Evolutionary conservation across 1,284 basidiomycete species (phyloP).

Genomic region (Rhodotorula sp.): DNA sequence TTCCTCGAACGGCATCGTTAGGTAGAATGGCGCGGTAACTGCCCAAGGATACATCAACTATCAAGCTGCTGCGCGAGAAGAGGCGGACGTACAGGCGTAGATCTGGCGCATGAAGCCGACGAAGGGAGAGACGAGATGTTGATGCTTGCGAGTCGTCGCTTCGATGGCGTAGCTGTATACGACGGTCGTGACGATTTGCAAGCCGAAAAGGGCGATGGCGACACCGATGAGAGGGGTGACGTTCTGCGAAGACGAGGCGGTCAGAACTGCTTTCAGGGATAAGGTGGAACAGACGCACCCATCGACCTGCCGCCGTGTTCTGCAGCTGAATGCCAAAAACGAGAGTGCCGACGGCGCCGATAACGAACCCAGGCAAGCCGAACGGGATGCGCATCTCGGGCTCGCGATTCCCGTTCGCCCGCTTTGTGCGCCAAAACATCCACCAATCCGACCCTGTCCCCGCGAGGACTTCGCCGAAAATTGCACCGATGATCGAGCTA

Average conservation of each 20-base stretch:
- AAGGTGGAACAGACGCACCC: constrained; percentile 5
- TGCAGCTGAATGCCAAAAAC: constrained; percentile 32
- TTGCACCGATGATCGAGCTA: constrained; percentile 14
- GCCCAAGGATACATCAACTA: background rate
- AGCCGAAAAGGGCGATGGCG: constrained; percentile 24
- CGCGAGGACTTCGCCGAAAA: constrained; percentile 33
- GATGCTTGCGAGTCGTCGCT: constrained; percentile 8
- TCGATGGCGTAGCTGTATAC: constrained; percentile 29
- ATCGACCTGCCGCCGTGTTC: constrained; percentile 17
- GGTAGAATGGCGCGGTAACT: constrained; percentile 35
- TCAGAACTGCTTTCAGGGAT: too few species aligned
- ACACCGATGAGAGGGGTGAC: constrained; percentile 13
- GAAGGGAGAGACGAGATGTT: constrained; percentile 17
- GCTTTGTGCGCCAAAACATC: constrained; percentile 26
- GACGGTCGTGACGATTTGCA: constrained; percentile 35
- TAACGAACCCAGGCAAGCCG: constrained; percentile 24
- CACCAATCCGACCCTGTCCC: constrained; percentile 26
- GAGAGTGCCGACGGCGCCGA: constrained; percentile 31
- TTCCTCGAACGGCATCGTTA: constrained; percentile 24
- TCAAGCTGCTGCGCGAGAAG: background rate
- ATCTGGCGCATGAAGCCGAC: constrained; percentile 24
- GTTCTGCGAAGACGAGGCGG: background rate
- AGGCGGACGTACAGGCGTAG: constrained; percentile 5
- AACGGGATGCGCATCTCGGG: constrained; percentile 32
- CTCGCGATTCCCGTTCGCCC: constrained; percentile 25